A percentile compares a stretch with the other conserved stretches of the same genome.
These are phyloP conservation scores for Apiotrichum mycotoxinovorans DNA, from an alignment of 1,284 basidiomycete genomes.

Conservation along the genomic window DNA sequence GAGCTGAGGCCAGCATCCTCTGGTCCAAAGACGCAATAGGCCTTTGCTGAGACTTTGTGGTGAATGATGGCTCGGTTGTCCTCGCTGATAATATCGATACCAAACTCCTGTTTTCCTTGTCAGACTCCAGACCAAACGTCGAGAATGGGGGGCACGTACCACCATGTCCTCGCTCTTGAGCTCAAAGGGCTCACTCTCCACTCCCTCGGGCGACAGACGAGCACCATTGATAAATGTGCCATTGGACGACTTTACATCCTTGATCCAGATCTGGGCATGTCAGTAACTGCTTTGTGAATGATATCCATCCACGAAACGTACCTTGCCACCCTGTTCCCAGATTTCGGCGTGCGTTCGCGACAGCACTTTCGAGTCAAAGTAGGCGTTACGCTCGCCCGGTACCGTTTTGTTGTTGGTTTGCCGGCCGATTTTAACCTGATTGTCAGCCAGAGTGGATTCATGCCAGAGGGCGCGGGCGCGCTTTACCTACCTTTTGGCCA, in stretches of 20 bases:
- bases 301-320: constrained; percentile 40
- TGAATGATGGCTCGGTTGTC: constrained; percentile 98
- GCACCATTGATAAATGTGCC: constrained; percentile 98
- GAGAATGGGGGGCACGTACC: constrained; percentile 55
- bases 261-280: constrained; percentile 81
- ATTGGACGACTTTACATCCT: constrained; percentile 96
- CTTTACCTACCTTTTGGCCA: constrained; percentile 41
- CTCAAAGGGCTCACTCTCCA: constrained; percentile 90
- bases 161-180: constrained; percentile 92
- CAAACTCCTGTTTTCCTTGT: constrained; percentile 74
- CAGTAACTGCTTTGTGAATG: neutral
- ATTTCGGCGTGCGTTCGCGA: constrained; percentile 96
- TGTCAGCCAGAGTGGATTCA: neutral
- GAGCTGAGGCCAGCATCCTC: constrained; percentile 63
- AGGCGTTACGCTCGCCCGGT: constrained; percentile 91
- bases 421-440: constrained; percentile 80
- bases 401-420: constrained; percentile 97
- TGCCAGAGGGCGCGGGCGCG: neutral
- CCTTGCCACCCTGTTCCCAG: constrained; percentile 88
- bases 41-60: constrained; percentile 94
- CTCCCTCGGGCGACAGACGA: constrained; percentile 80
- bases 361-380: constrained; percentile 95
- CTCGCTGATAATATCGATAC: constrained; percentile 97
- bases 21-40: constrained; percentile 79
- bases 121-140: neutral